These are phyloP conservation scores for Trichophyton verrucosum DNA, from an alignment of 2,329 filamentous ascomycete genomes.

Conservation along the genomic window DNA sequence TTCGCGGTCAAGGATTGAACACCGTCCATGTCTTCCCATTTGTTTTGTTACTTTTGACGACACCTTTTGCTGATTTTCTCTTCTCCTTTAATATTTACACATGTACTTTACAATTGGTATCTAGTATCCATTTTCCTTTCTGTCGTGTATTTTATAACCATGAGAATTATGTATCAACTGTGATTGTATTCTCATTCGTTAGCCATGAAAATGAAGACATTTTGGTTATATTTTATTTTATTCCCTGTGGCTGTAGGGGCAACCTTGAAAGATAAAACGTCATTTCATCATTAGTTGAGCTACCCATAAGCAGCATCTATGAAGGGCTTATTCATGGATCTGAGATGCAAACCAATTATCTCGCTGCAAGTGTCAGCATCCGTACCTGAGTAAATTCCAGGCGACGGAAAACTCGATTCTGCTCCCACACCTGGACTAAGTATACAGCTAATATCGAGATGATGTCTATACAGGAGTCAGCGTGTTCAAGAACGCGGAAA, in stretches of 20 bases:
- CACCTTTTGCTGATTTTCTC: neutral
- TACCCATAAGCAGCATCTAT: no score
- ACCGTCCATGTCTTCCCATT: neutral
- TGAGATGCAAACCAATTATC: no score
- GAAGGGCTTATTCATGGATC: no score
- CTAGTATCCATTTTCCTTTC: neutral
- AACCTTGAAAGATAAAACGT: no score
- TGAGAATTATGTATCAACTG: neutral
- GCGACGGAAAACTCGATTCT: no score
- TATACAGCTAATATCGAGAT: neutral
- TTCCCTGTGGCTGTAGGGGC: no score
- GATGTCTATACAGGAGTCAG: neutral
- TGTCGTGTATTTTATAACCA: neutral
- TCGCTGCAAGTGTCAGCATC: no score
- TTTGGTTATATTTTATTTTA: no score
- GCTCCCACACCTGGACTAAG: no score
- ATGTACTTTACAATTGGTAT: slow-evolving; percentile 1
- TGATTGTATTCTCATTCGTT: neutral
- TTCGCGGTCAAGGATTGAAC: neutral
- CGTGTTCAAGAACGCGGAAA: neutral
- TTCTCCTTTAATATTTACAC: neutral
- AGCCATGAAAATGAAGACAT: no score
- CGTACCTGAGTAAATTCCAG: no score
- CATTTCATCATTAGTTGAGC: no score
- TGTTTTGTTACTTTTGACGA: neutral